Evolutionary conservation across 2,329 filamentous ascomycete genomes (phyloP).

Genomic region (Aspergillus sp.): DNA sequence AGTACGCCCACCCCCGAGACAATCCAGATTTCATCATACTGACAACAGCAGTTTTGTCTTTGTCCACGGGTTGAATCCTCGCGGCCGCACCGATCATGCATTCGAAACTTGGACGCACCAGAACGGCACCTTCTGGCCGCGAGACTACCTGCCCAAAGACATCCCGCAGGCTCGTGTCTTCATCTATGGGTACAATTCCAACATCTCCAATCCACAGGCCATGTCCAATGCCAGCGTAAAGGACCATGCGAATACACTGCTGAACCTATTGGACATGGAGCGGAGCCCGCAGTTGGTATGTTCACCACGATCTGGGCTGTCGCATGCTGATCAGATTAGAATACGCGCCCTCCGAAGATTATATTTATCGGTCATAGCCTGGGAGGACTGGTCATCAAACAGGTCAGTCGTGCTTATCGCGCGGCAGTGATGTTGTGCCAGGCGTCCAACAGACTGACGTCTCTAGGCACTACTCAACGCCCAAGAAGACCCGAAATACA

Average conservation of each 20-base stretch:
- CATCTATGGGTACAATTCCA: conserved; percentile 34
- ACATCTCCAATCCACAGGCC: conserved; percentile 27
- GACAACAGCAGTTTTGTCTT: conserved; percentile 25
- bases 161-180: conserved; percentile 31
- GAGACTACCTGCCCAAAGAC: conserved; percentile 25
- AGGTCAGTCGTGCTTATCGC: conserved; percentile 15
- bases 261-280: conserved; percentile 33
- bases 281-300: conserved; percentile 25
- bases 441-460: neutral
- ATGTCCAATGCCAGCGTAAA: conserved; percentile 36
- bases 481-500: conserved; percentile 35
- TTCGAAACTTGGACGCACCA: conserved; percentile 33
- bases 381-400: conserved; percentile 33
- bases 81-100: conserved; percentile 29
- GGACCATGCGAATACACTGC: conserved; percentile 33
- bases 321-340: conserved; percentile 6
- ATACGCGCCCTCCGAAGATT: conserved; percentile 25
- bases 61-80: conserved; percentile 32
- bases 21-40: neutral
- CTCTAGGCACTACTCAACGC: conserved; percentile 33
- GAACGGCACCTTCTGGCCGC: conserved; percentile 26
- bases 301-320: fast-evolving
- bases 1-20: conserved; percentile 16
- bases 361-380: conserved; percentile 33
- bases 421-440: no score